Conservation (phyloP, 2,329 filamentous ascomycete genomes). For the Cladophialophora exuberans region DNA sequence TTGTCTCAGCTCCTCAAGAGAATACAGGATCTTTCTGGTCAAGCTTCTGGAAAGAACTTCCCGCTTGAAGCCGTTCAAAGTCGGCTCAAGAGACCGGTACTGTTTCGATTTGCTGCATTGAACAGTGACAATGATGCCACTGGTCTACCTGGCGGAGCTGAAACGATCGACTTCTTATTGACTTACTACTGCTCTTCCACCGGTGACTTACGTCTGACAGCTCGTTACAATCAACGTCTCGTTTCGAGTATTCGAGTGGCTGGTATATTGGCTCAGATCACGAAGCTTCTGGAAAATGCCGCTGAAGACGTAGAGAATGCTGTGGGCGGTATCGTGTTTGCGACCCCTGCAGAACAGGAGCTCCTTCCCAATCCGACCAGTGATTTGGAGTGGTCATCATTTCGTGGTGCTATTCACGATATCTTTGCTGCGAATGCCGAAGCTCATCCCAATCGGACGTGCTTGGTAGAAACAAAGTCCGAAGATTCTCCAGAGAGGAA, state of each 20-base stretch:
- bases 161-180: conserved; percentile 47
- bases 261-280: conserved; percentile 48
- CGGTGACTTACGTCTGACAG: conserved; percentile 40
- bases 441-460: conserved; percentile 68
- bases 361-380: conserved; percentile 47
- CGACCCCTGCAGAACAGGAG: conserved; percentile 26
- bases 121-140: conserved; percentile 44
- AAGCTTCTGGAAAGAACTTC: conserved; percentile 20
- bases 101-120: conserved; percentile 54
- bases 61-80: conserved; percentile 24
- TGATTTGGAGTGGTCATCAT: conserved; percentile 51
- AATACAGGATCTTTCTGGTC: conserved; percentile 37
- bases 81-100: conserved; percentile 37
- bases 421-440: conserved; percentile 57
- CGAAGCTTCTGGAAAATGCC: conserved; percentile 45
- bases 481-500: conserved; percentile 58
- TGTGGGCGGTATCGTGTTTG: conserved; percentile 49
- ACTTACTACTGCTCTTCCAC: conserved; percentile 40
- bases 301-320: conserved; percentile 44
- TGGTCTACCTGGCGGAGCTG: conserved; percentile 46
- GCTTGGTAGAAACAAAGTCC: conserved; percentile 67
- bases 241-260: conserved; percentile 51
- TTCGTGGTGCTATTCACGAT: conserved; percentile 50
- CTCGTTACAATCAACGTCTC: conserved; percentile 50
- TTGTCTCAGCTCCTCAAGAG: conserved; percentile 46